These are phyloP conservation scores for Gigaspora rosea DNA, from an alignment of 192 early-diverging fungal genomes.

Conservation along the genomic window DNA sequence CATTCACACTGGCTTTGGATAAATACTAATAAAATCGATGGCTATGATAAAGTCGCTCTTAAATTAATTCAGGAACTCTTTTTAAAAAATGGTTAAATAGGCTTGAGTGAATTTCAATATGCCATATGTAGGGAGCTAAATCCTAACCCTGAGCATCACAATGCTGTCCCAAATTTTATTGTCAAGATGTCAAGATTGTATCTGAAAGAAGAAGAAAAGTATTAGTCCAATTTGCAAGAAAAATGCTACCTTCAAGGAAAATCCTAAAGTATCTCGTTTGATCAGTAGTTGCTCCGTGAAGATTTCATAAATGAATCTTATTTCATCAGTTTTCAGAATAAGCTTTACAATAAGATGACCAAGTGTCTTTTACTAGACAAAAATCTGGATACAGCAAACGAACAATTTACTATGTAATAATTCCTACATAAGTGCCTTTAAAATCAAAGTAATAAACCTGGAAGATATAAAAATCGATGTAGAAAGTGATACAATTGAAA, in stretches of 20 bases:
- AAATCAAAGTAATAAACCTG: background rate
- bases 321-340: background rate
- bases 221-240: background rate
- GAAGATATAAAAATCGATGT: background rate
- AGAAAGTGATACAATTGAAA: slow-evolving; percentile 6
- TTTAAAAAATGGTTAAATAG: background rate
- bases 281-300: too few relatives aligned
- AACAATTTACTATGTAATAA: background rate
- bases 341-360: too few relatives aligned
- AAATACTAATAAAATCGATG: too few relatives aligned
- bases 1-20: too few relatives aligned
- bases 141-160: slow-evolving; percentile 10
- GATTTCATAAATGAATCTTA: too few relatives aligned
- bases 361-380: too few relatives aligned
- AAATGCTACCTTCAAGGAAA: background rate
- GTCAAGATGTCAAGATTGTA: slow-evolving; percentile 10
- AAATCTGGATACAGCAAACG: background rate
- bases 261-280: background rate
- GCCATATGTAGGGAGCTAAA: slow-evolving; percentile 10
- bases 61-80: too few relatives aligned
- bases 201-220: background rate
- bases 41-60: too few relatives aligned
- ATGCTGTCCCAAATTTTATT: slow-evolving; percentile 21
- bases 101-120: slow-evolving; percentile 2
- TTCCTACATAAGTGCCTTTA: background rate